Conservation (phyloP, 2,329 filamentous ascomycete species). For the Penicillium sp. region DNA sequence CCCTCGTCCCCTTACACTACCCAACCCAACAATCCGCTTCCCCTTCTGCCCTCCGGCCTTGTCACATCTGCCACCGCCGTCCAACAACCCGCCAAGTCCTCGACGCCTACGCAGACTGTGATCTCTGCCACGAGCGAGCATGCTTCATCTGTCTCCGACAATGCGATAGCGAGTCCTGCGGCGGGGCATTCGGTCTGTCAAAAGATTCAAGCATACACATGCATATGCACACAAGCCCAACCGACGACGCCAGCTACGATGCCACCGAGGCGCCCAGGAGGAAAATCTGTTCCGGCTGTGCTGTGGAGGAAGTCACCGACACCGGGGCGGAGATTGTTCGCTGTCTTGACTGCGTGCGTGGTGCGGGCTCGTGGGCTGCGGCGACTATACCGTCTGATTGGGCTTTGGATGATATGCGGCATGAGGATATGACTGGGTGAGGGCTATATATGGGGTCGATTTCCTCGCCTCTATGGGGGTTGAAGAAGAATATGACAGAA, state of each 20-base stretch:
- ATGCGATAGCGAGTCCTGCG: constrained; percentile 35
- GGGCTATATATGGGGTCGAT: neutral
- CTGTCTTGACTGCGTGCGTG: constrained; percentile 38
- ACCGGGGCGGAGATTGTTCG: constrained; percentile 36
- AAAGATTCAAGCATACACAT: constrained; percentile 4
- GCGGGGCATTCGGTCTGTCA: constrained; percentile 3
- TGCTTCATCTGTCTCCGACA: constrained; percentile 45
- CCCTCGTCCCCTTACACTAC: constrained; percentile 24
- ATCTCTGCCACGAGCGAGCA: constrained; percentile 37
- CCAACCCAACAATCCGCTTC: constrained; percentile 20
- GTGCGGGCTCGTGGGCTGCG: constrained; percentile 16
- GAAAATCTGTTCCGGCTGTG: constrained; percentile 41
- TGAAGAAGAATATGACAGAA: neutral
- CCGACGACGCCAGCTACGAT: neutral
- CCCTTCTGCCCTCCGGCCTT: constrained; percentile 35
- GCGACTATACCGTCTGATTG: constrained; percentile 9
- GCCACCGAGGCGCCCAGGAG: constrained; percentile 10
- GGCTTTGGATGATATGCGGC: constrained; percentile 17
- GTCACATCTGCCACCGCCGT: constrained; percentile 43
- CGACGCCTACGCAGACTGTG: constrained; percentile 43
- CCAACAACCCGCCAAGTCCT: constrained; percentile 41
- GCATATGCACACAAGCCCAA: neutral
- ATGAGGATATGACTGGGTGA: constrained; percentile 8
- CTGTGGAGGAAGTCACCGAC: constrained; percentile 40
- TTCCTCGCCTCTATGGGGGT: neutral